Conservation (phyloP, 2,329 filamentous ascomycete genomes). For the Leptographium lundbergii region DNA sequence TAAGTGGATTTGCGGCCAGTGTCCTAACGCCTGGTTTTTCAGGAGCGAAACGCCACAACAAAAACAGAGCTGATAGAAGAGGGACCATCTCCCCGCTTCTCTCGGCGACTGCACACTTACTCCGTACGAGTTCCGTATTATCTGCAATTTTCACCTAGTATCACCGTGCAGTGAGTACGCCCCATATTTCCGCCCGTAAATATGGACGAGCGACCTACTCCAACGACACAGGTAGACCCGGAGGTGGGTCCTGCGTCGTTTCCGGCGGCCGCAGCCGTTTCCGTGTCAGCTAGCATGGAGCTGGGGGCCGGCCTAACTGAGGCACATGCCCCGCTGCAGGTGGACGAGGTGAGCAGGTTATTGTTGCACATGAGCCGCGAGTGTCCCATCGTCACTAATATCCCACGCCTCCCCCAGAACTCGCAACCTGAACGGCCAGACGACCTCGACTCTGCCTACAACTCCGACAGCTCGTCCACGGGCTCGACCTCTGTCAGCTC, state of each 20-base stretch:
- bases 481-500: constrained; percentile 14
- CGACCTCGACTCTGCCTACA: not conserved
- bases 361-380: not conserved
- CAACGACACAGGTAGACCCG: not conserved
- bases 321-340: not conserved
- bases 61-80: not conserved
- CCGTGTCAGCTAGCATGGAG: not conserved
- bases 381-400: too few relatives aligned
- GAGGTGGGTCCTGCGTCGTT: not conserved
- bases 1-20: too few relatives aligned
- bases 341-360: not conserved
- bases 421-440: constrained; percentile 15
- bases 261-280: not conserved
- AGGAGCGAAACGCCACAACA: not conserved
- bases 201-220: not conserved
- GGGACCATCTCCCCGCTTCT: too few relatives aligned
- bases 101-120: not conserved
- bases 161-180: not conserved
- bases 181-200: not conserved
- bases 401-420: not conserved
- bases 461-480: not conserved
- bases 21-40: too few relatives aligned
- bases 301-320: not conserved
- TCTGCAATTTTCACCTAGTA: too few relatives aligned
- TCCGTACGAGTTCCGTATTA: too few relatives aligned